A percentile compares a stretch with the other conserved stretches of the same genome.
phyloP scores from a whole-genome alignment of 768 basidiomycete genomes.

The Leccinum truebloodii region DNA sequence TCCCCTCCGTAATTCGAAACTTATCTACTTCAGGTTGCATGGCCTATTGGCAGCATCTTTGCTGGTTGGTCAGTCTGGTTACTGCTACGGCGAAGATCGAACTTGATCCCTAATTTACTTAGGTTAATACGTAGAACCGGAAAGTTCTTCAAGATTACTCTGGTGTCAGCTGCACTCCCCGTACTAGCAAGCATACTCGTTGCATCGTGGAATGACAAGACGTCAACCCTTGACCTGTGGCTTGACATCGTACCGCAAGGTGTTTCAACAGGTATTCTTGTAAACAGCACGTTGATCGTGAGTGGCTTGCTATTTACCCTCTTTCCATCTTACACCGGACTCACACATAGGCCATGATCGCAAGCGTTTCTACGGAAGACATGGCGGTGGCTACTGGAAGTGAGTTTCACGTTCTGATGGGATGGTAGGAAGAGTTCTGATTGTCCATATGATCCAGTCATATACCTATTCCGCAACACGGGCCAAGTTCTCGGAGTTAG shows the following conservation, averaged over 20 bases:
- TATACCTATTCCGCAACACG: constrained; percentile 90
- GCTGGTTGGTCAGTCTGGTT: not conserved
- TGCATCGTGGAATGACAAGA: constrained; percentile 63
- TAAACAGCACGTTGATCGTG: constrained; percentile 85
- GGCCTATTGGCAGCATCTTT: not conserved
- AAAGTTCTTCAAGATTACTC: not conserved
- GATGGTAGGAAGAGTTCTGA: constrained; percentile 6
- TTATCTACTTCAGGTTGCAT: not conserved
- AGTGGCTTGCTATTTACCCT: constrained; percentile 30
- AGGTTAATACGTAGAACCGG: not conserved
- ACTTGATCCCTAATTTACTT: not conserved
- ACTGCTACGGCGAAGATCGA: not conserved
- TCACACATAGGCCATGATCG: constrained; percentile 74
- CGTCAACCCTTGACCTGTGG: constrained; percentile 67
- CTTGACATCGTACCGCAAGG: constrained; percentile 78
- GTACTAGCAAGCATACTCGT: constrained; percentile 62
- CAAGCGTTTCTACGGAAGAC: constrained; percentile 75
- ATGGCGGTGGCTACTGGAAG: constrained; percentile 90
- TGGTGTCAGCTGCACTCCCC: constrained; percentile 45
- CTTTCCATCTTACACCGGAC: constrained; percentile 4
- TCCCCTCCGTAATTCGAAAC: not conserved
- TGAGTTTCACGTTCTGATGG: constrained; percentile 42
- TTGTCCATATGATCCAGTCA: constrained; percentile 51
- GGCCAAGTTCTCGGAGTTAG: constrained; percentile 97
- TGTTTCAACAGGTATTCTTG: constrained; percentile 80